These are phyloP conservation scores for Aspergillus sergii DNA, from an alignment of 2,329 filamentous ascomycete genomes.

Conservation along the genomic window DNA sequence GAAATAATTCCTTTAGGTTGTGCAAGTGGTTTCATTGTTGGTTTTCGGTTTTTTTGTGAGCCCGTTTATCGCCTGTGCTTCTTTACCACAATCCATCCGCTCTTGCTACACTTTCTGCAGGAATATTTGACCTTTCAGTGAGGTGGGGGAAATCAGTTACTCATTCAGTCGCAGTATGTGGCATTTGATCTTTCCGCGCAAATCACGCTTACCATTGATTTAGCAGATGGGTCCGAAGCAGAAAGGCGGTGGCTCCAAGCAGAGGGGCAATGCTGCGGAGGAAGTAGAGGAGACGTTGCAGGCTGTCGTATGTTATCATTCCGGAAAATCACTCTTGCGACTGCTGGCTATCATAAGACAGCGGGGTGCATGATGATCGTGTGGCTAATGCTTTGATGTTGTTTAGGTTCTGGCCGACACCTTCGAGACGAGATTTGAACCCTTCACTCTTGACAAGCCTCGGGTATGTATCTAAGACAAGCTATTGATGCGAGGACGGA, in stretches of 20 bases:
- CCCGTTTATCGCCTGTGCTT: background rate
- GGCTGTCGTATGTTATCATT: slow-evolving; percentile 56
- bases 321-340: background rate
- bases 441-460: slow-evolving; percentile 85
- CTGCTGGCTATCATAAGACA: background rate
- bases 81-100: background rate
- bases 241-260: slow-evolving; percentile 31
- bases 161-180: background rate
- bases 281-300: slow-evolving; percentile 65
- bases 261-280: slow-evolving; percentile 51
- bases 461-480: slow-evolving; percentile 60
- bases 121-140: background rate
- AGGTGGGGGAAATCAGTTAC: background rate
- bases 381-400: slow-evolving; percentile 16
- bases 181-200: background rate
- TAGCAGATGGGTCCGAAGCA: slow-evolving; percentile 40
- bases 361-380: background rate
- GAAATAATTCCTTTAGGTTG: slow-evolving; percentile 3
- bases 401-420: slow-evolving; percentile 84
- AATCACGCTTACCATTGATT: background rate
- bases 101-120: background rate
- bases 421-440: slow-evolving; percentile 88
- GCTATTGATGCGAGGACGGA: slow-evolving; percentile 6
- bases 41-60: slow-evolving; percentile 1
- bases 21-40: background rate